Evolutionary conservation across 2,329 filamentous ascomycete genomes (phyloP).

Genomic region (Ceratocystis variospora): DNA sequence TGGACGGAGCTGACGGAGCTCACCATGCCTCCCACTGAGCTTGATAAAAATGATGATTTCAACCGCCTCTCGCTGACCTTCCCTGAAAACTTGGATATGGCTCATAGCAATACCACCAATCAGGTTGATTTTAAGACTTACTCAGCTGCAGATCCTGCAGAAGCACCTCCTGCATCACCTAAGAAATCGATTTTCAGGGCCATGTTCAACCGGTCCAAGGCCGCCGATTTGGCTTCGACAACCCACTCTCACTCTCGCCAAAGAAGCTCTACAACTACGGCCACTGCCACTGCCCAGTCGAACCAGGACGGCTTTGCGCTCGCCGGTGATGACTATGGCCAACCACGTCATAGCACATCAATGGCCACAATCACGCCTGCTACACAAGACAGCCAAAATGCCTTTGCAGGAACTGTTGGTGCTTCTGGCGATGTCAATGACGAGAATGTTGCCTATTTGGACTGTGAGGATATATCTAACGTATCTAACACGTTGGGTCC

Average conservation of each 20-base stretch:
- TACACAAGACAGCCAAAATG: neutral
- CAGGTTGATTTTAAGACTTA: neutral
- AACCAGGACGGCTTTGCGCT: neutral
- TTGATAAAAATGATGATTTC: constrained; percentile 16
- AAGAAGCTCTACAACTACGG: constrained; percentile 14
- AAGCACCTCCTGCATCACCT: constrained; percentile 5
- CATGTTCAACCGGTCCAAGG: constrained; percentile 17
- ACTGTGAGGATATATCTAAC: constrained; percentile 5
- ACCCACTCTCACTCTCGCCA: constrained; percentile 17
- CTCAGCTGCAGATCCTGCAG: neutral
- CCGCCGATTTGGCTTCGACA: constrained; percentile 4
- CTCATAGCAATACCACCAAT: neutral
- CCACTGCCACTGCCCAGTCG: neutral
- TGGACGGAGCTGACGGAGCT: constrained; percentile 19
- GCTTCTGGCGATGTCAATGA: neutral
- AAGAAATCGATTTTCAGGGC: constrained; percentile 15
- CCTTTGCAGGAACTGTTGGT: neutral
- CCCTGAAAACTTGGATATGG: constrained; percentile 10
- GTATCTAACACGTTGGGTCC: constrained; percentile 4
- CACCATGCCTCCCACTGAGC: constrained; percentile 16
- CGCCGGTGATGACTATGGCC: neutral
- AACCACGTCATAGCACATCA: constrained; percentile 1
- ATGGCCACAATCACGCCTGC: neutral
- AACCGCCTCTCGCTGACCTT: constrained; percentile 16
- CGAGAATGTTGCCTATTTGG: neutral